These are phyloP conservation scores for Chlamydomonas applanata DNA, from an alignment of 139 green algal species.

Conservation along the genomic window DNA sequence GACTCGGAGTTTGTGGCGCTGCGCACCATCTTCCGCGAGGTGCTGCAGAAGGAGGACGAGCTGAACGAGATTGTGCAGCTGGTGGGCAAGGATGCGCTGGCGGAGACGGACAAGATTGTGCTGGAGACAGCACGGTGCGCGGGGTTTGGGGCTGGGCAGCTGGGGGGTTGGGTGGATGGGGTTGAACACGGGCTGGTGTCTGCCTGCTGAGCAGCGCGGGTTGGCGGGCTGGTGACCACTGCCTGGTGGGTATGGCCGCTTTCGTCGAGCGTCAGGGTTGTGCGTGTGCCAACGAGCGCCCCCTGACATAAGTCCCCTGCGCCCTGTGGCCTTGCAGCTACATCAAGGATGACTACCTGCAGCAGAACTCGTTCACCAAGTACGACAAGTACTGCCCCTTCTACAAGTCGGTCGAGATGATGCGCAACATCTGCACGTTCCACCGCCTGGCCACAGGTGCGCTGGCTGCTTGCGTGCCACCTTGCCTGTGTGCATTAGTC, in stretches of 20 bases:
- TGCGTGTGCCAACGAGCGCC: too few relatives aligned
- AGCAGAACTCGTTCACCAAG: slow-evolving; percentile 98
- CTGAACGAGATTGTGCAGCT: slow-evolving; percentile 99
- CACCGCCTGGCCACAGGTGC: slow-evolving; percentile 62
- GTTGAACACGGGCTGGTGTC: too few relatives aligned
- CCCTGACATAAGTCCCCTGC: too few relatives aligned
- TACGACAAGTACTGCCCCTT: slow-evolving; percentile 93
- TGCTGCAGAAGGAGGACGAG: slow-evolving; percentile 99
- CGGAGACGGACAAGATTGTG: slow-evolving; percentile 96
- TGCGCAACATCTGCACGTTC: slow-evolving; percentile 93
- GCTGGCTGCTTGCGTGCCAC: background rate
- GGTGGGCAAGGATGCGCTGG: slow-evolving; percentile 97
- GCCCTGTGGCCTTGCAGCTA: slow-evolving; percentile 62
- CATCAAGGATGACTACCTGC: slow-evolving; percentile 99
- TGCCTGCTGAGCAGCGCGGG: too few relatives aligned
- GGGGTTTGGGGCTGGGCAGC: slow-evolving; percentile 1
- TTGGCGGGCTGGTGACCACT: too few relatives aligned
- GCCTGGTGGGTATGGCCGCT: too few relatives aligned
- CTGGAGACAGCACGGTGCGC: slow-evolving; percentile 89
- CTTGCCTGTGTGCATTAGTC: slow-evolving; percentile 1
- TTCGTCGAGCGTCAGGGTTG: too few relatives aligned
- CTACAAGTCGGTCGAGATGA: slow-evolving; percentile 98
- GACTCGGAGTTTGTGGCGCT: slow-evolving; percentile 83
- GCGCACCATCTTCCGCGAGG: slow-evolving; percentile 59
- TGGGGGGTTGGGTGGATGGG: too few relatives aligned